Evolutionary conservation across 192 early-diverging fungal genomes (phyloP).

Genomic region (Podila horticola): DNA sequence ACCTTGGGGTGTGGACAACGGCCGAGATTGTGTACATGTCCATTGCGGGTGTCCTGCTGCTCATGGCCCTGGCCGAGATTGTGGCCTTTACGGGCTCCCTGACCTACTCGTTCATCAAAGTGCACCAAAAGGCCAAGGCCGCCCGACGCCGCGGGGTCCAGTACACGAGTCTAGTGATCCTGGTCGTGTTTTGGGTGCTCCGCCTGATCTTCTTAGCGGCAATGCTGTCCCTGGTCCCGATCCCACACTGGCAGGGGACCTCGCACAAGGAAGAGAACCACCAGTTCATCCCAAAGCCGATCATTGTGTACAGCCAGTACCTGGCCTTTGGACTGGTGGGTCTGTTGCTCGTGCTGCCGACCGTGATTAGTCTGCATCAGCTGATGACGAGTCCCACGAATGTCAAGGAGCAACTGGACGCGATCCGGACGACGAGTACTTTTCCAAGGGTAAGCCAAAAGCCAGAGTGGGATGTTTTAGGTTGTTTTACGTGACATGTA

Average conservation of each 20-base stretch:
- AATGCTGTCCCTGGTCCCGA: conserved; percentile 14
- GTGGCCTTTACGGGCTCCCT: conserved; percentile 18
- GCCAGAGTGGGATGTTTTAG: too few relatives aligned
- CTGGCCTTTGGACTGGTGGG: conserved; percentile 4
- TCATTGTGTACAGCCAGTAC: conserved; percentile 13
- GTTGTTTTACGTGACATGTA: too few relatives aligned
- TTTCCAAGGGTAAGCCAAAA: conserved; percentile 19
- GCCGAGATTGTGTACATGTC: conserved; percentile 19
- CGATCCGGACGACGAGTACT: conserved; percentile 17
- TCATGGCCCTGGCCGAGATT: conserved; percentile 23
- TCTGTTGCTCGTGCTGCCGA: conserved; percentile 15
- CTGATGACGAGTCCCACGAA: conserved; percentile 14
- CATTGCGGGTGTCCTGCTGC: conserved; percentile 7
- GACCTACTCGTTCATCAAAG: conserved; percentile 20
- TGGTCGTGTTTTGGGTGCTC: conserved; percentile 9
- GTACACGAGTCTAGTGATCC: conserved; percentile 15
- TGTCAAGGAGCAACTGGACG: conserved; percentile 16
- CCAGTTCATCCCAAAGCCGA: conserved; percentile 3
- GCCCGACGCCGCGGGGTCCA: conserved; percentile 18
- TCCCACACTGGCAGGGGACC: conserved; percentile 24
- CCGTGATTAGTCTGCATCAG: conserved; percentile 16
- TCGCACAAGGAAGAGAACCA: conserved; percentile 1
- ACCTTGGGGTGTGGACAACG: conserved; percentile 29
- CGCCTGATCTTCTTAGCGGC: conserved; percentile 10
- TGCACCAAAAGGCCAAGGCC: conserved; percentile 22